A percentile compares a stretch with the other conserved stretches of the same genome.
Evolutionary conservation across 2,329 filamentous ascomycete genomes (phyloP).

Genomic region (Calonectria henricotiae): DNA sequence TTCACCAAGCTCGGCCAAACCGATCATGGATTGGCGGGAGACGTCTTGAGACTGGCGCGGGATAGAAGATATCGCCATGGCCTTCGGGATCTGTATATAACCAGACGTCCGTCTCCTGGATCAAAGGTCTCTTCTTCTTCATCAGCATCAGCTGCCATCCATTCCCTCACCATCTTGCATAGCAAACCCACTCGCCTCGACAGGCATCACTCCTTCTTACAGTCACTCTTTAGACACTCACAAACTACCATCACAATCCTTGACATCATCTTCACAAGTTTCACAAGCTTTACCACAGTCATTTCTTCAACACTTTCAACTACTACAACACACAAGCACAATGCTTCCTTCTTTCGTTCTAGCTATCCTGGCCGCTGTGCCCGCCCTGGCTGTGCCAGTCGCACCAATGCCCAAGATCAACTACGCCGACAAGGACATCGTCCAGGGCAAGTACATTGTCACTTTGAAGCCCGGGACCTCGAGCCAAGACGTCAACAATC

Average conservation of each 20-base stretch:
- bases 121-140: neutral
- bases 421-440: conserved; percentile 42
- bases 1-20: conserved; percentile 24
- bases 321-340: neutral
- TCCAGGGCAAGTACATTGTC: conserved; percentile 64
- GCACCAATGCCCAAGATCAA: conserved; percentile 32
- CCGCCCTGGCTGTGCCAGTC: conserved; percentile 30
- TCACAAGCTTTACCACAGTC: conserved; percentile 1
- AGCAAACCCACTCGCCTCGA: conserved; percentile 20
- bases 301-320: neutral
- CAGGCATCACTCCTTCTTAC: conserved; percentile 13
- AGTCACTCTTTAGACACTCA: conserved; percentile 16
- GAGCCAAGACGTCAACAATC: conserved; percentile 55
- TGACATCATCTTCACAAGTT: neutral
- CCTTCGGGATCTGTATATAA: conserved; percentile 4
- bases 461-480: conserved; percentile 61
- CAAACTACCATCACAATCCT: conserved; percentile 13
- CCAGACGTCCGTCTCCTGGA: neutral
- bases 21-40: conserved; percentile 14
- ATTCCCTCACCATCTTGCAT: conserved; percentile 12
- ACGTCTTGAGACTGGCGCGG: conserved; percentile 13
- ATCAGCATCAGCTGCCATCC: conserved; percentile 22
- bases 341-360: conserved; percentile 37
- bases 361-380: conserved; percentile 40
- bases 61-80: neutral